Base-by-base conservation (phyloP, 2,329 filamentous ascomycete species). In the Shiraia bambusicola region DNA sequence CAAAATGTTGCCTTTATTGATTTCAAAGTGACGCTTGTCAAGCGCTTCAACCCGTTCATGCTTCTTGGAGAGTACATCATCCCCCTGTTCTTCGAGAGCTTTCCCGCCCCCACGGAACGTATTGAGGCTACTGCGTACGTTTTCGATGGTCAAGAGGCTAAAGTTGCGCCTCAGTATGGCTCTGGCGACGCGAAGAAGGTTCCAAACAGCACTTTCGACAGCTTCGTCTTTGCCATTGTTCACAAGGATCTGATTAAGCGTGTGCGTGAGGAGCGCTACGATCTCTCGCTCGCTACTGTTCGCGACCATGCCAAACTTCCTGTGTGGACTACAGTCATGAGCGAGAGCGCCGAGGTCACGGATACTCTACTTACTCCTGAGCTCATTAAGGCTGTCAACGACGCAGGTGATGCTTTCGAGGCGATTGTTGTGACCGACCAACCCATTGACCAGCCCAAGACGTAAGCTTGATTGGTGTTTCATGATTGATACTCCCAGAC, bases 221-320 rank as follows among this genome's bases (percentile, higher is more conserved):
- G 84, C 31, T 98, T 97, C 61, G 92, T 98, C 52, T 97, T 87
- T 81, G 92, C 90, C 35, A 72, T 98, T 54, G 91, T 97, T 49
- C 89, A 97, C 79, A 98, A 98, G 81, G 85, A 90, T 59, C 74
- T 80, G 67, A 97, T 98, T 92, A 88, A 88, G 75, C 77, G 82
- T 60, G 80, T 95, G 58, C 86, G 93, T 48, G 87, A 95, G 34
- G 89, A 95, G 50, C 87, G 93, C 58, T 98, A 96, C 72, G 93
- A 98, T 67, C 76, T 96, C 40, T 95, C 88, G 38, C 80, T 98
- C 56, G 96, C 93, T 29, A 83, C 84, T 52, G 96, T 92, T 65
- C 95, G 95, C 78, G 93, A 98, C 63, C 82, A 91, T 72, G 67
- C 86, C 40, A 96, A 95, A 76, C 82, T 98, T 25, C 92, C 93